Evolutionary conservation across 495 filamentous ascomycete genomes (phyloP).

Genomic region (Neurospora sp.): DNA sequence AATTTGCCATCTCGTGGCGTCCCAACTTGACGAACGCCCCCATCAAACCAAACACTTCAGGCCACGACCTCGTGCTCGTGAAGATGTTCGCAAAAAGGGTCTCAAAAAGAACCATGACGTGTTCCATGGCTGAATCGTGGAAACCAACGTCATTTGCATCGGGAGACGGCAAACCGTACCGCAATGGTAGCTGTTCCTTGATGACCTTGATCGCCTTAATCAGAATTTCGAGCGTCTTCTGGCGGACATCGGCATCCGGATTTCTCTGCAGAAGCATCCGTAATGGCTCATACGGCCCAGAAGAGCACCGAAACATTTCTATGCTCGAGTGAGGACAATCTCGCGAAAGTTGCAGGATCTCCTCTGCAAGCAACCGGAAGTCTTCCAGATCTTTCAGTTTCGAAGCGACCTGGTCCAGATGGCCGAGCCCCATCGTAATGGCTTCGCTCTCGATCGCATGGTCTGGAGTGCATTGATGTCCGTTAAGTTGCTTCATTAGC

Average conservation of each 20-base stretch:
- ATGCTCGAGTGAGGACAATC: slow-evolving; percentile 46
- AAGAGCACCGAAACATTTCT: slow-evolving; percentile 55
- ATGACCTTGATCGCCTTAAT: slow-evolving; percentile 43
- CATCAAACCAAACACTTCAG: slow-evolving; percentile 69
- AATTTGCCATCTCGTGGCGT: slow-evolving; percentile 36
- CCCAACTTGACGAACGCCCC: slow-evolving; percentile 49
- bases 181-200: slow-evolving; percentile 29
- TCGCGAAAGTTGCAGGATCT: slow-evolving; percentile 44
- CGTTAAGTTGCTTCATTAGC: slow-evolving; percentile 32
- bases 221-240: slow-evolving; percentile 45
- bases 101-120: slow-evolving; percentile 37
- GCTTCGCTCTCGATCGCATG: slow-evolving; percentile 50
- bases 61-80: slow-evolving; percentile 54
- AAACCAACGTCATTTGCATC: slow-evolving; percentile 18
- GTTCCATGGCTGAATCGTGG: slow-evolving; percentile 20
- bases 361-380: slow-evolving; percentile 45
- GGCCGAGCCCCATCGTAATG: slow-evolving; percentile 58
- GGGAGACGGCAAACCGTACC: slow-evolving; percentile 25
- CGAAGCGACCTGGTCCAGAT: slow-evolving; percentile 69
- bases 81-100: slow-evolving; percentile 47
- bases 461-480: slow-evolving; percentile 34
- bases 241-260: slow-evolving; percentile 49
- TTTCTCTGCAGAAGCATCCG: slow-evolving; percentile 60
- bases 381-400: slow-evolving; percentile 59
- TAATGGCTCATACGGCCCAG: slow-evolving; percentile 43